Evolutionary conservation across 2,329 filamentous ascomycete genomes (phyloP).

Genomic region (Neonectria coccinea): DNA sequence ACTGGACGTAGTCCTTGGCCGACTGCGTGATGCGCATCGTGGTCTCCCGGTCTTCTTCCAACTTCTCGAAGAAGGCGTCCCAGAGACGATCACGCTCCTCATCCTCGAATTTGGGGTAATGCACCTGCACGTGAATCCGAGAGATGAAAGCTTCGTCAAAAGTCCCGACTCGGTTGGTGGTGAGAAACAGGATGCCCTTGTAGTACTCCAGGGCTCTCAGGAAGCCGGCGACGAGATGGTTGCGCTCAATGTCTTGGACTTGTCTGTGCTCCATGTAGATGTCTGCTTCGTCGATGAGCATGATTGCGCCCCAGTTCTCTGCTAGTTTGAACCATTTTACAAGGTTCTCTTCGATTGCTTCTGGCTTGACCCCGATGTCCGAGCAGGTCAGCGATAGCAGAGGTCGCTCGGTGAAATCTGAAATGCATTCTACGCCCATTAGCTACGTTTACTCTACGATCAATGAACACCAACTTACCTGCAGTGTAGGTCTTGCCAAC

Average conservation of each 20-base stretch:
- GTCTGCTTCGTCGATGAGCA: constrained; percentile 46
- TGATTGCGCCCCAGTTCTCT: constrained; percentile 42
- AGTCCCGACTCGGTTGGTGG: constrained; percentile 44
- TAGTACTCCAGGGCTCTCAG: constrained; percentile 47
- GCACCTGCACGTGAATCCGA: constrained; percentile 46
- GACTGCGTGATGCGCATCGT: constrained; percentile 38
- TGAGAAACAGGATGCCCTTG: constrained; percentile 49
- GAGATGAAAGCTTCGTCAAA: constrained; percentile 51
- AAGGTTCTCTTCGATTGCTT: constrained; percentile 32
- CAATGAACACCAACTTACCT: constrained; percentile 32
- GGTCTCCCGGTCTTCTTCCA: constrained; percentile 37
- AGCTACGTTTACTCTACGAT: neutral
- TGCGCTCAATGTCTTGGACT: constrained; percentile 12
- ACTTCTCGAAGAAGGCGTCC: constrained; percentile 46
- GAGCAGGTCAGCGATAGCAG: constrained; percentile 48
- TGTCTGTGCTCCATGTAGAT: constrained; percentile 31
- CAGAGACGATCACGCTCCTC: constrained; percentile 44
- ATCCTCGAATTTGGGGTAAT: constrained; percentile 46
- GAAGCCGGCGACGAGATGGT: constrained; percentile 38
- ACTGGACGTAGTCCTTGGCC: constrained; percentile 10
- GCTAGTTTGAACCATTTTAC: constrained; percentile 35
- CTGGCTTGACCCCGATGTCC: constrained; percentile 36
- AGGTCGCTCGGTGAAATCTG: constrained; percentile 46
- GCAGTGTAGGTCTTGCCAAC: constrained; percentile 47
- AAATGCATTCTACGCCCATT: constrained; percentile 47